Percentiles rank a stretch among this genome's conserved stretches.
Evolutionary conservation across 345 rosid genomes (phyloP).

Genomic region (Dipteronia dyeriana): DNA sequence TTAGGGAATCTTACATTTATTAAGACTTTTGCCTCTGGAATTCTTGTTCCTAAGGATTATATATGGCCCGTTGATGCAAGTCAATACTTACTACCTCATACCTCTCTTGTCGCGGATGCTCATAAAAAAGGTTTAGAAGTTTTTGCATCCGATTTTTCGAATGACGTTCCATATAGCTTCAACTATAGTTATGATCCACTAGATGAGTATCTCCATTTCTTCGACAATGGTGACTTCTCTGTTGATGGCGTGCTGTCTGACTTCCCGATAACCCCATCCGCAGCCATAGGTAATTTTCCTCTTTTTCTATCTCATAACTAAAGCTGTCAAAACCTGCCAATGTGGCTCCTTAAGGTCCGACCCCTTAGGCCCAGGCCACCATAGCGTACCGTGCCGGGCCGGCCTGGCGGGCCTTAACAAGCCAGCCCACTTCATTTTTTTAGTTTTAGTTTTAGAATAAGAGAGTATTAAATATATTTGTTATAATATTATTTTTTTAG

Average conservation of each 20-base stretch:
- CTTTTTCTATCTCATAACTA: neutral
- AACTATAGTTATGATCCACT: slow-evolving; percentile 86
- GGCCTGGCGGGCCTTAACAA: too few species aligned
- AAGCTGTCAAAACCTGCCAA: too few species aligned
- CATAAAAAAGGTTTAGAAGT: slow-evolving; percentile 85
- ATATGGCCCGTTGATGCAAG: slow-evolving; percentile 63
- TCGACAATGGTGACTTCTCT: slow-evolving; percentile 79
- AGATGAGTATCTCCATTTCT: slow-evolving; percentile 60
- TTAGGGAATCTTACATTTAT: slow-evolving; percentile 59
- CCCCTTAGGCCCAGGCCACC: too few species aligned
- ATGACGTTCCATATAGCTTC: slow-evolving; percentile 67
- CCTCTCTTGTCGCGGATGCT: slow-evolving; percentile 72
- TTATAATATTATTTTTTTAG: too few species aligned
- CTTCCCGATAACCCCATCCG: slow-evolving; percentile 83
- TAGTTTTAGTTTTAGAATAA: too few species aligned
- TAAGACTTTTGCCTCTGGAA: slow-evolving; percentile 92
- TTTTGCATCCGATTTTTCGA: slow-evolving; percentile 74
- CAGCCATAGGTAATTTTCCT: slow-evolving; percentile 54
- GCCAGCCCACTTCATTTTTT: too few species aligned
- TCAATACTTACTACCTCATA: slow-evolving; percentile 54
- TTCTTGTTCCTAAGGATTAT: slow-evolving; percentile 80
- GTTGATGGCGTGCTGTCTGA: slow-evolving; percentile 91
- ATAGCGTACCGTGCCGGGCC: too few species aligned
- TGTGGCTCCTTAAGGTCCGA: too few species aligned
- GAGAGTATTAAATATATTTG: too few species aligned